Percentiles rank a stretch among this genome's conserved stretches.
These are phyloP conservation scores for Pyracantha coccinea DNA, from an alignment of 331 rosid genomes.

Conservation along the genomic window DNA sequence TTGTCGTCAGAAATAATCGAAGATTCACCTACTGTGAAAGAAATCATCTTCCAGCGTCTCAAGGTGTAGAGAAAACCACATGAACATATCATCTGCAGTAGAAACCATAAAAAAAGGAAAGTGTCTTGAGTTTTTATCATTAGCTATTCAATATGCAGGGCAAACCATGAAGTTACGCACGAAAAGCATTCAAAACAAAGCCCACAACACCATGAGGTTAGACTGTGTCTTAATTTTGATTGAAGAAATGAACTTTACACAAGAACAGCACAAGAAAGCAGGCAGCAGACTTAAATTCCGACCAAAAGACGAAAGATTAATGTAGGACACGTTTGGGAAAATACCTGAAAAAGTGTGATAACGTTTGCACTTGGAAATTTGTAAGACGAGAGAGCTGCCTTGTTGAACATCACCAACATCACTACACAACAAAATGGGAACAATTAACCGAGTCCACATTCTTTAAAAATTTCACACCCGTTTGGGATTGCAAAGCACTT, in stretches of 20 bases:
- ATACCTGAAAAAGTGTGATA: conserved; percentile 91
- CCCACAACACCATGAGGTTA: background rate
- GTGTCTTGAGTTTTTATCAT: background rate
- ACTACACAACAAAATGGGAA: conserved; percentile 36
- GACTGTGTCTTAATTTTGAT: background rate
- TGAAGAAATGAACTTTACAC: background rate
- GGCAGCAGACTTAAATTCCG: background rate
- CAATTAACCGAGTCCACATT: background rate
- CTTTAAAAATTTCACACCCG: background rate
- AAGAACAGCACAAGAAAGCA: background rate
- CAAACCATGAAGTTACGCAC: background rate
- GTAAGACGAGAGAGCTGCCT: conserved; percentile 94
- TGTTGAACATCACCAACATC: conserved; percentile 84
- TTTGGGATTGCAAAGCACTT: background rate
- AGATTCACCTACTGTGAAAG: conserved; percentile 58
- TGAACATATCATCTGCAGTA: conserved; percentile 73
- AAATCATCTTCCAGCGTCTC: conserved; percentile 67
- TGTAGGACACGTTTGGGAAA: background rate
- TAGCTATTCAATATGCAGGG: conserved; percentile 8
- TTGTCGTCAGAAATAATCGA: conserved; percentile 37
- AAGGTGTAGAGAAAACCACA: conserved; percentile 60
- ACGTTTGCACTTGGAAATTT: conserved; percentile 74
- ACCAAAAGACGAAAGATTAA: background rate
- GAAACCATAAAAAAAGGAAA: background rate
- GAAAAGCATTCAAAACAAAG: background rate